These are phyloP conservation scores for Rhododendron henanense DNA, from an alignment of 148 eudicot species.

Conservation along the genomic window DNA sequence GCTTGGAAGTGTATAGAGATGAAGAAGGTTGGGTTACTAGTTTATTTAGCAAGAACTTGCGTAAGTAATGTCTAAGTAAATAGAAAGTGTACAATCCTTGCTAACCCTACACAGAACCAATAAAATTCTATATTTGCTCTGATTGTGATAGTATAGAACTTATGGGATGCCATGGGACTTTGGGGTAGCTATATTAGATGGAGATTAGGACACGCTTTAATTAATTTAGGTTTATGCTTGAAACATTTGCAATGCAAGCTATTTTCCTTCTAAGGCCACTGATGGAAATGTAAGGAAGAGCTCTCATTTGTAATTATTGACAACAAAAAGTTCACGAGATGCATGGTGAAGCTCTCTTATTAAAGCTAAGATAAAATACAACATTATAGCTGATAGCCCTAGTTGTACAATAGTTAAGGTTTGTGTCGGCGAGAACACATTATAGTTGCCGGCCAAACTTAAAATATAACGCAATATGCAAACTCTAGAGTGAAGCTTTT, in stretches of 20 bases:
- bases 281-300: not conserved
- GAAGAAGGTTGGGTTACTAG: not conserved
- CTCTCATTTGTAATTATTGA: not conserved
- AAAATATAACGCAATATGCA: not conserved
- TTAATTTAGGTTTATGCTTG: not conserved
- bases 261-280: not conserved
- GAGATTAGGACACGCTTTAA: not conserved
- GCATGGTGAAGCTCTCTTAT: not conserved
- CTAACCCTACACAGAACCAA: not conserved
- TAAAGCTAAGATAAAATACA: not conserved
- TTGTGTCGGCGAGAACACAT: not conserved
- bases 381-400: not conserved
- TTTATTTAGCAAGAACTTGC: not conserved
- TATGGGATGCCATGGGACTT: not conserved
- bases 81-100: not conserved
- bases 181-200: not conserved
- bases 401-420: not conserved
- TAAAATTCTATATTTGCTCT: not conserved
- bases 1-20: not conserved
- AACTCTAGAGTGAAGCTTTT: constrained; percentile 5
- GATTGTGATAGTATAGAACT: not conserved
- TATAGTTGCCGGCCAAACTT: not conserved
- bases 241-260: not conserved
- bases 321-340: not conserved
- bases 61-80: not conserved